Evolutionary conservation across 176 grass and related monocot genomes (phyloP), one percentile per base, ranked within the genome.

Genomic region (Alloteropsis semialata): DNA sequence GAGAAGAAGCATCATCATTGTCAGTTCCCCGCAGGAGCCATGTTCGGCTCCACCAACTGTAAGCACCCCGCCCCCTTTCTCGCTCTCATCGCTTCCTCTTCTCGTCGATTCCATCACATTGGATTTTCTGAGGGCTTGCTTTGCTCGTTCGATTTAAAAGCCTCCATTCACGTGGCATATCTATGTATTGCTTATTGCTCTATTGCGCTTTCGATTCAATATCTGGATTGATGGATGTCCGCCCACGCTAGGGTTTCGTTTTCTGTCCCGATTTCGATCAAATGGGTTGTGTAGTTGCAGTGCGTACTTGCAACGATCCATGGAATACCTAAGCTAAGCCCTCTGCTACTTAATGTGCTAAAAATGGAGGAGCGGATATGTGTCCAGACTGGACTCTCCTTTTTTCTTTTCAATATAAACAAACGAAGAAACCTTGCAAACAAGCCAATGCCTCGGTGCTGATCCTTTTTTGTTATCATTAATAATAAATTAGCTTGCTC

Each of bases 11-110:
- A 66, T 18, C 19, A 71, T 8, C 19, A 22, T 51, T 18, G 21
- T 51, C 49, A 51, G 46, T 16, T 46, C n/a, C 5, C 41, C 54
- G 69, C 41, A 56, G 80, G 57, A 76, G 82, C 82, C 82, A 92
- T 92, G 90, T 92, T 92, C 74, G 90, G 90, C 66, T 82, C 86
- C n/a, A 88, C 34, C 59, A 92, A 75, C 50, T 83, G 90, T 92
- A 88, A 81, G 85, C 53, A 4, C 13, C 58, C 18, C 33, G n/a
- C n/a, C 42, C n/a, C 32, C 33, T 34, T 19, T 4, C 24, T 21
- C 10, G 6, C 22, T 4, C 22, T 28, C 1, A n/a, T n/a, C n/a
- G n/a, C n/a, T n/a, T n/a, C n/a, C n/a, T n/a, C 34, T 74, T 3
- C 46, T 21, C 16, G 55, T 60, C 38, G 75, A 43, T 77, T 76